A percentile compares a stretch with the other conserved stretches of the same genome.
Evolutionary conservation across 352 stramenopile species (phyloP).

Genomic region (Thalassiosira mediterranea): DNA sequence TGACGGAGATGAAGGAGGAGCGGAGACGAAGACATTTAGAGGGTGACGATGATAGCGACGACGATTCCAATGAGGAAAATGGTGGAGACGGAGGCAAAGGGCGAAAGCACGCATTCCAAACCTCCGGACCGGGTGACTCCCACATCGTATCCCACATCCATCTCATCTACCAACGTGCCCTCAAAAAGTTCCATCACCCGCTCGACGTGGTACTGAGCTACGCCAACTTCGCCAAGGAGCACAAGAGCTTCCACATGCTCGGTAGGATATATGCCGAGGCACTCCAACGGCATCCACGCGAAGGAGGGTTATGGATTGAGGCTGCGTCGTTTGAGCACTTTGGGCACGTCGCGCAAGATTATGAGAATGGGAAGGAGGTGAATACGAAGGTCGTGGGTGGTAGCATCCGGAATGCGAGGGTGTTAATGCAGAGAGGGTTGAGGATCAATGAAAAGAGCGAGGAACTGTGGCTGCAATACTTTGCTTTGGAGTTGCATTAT

Average conservation of each 20-base stretch:
- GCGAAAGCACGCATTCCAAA: conserved; percentile 34
- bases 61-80: conserved; percentile 35
- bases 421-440: conserved; percentile 78
- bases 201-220: conserved; percentile 72
- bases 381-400: conserved; percentile 36
- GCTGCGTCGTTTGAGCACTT: conserved; percentile 82
- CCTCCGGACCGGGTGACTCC: conserved; percentile 63
- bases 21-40: conserved; percentile 12
- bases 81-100: conserved; percentile 28
- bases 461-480: conserved; percentile 80
- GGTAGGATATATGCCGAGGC: conserved; percentile 73
- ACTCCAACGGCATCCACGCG: conserved; percentile 74
- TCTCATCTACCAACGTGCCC: conserved; percentile 70
- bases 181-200: conserved; percentile 77
- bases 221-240: conserved; percentile 68
- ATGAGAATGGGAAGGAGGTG: conserved; percentile 21
- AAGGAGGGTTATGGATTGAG: conserved; percentile 77
- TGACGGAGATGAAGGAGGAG: conserved; percentile 29
- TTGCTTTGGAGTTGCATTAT: conserved; percentile 82
- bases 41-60: conserved; percentile 10
- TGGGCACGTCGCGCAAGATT: conserved; percentile 40
- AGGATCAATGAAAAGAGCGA: conserved; percentile 66
- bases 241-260: conserved; percentile 57
- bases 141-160: conserved; percentile 82
- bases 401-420: conserved; percentile 70